A percentile compares a stretch with the other conserved stretches of the same genome.
These are phyloP conservation scores for Picea abies DNA, from an alignment of 83 land plant species.

Conservation along the genomic window DNA sequence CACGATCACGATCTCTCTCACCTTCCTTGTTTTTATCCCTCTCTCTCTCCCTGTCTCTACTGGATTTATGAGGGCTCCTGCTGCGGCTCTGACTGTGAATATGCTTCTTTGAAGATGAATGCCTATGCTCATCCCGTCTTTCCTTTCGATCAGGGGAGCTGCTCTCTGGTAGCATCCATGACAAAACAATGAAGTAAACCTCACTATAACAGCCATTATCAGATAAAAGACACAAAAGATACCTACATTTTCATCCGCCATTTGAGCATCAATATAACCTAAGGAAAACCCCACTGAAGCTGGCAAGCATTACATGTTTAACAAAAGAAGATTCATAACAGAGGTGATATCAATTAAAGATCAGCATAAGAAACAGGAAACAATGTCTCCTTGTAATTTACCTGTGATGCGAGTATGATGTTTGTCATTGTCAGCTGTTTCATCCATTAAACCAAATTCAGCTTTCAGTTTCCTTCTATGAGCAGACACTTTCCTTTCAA, in stretches of 20 bases:
- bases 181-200: background rate
- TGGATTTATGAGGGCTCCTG: constrained; percentile 55
- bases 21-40: constrained; percentile 28
- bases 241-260: background rate
- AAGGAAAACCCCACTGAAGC: background rate
- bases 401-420: constrained; percentile 18
- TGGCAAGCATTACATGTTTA: background rate
- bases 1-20: constrained; percentile 43
- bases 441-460: constrained; percentile 75
- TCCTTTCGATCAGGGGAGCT: constrained; percentile 56
- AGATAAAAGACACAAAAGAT: background rate
- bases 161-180: constrained; percentile 44
- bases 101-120: constrained; percentile 63
- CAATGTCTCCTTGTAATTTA: background rate
- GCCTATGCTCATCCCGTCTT: constrained; percentile 55
- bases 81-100: constrained; percentile 60
- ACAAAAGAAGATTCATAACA: background rate
- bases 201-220: background rate
- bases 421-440: constrained; percentile 47
- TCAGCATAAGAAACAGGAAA: background rate
- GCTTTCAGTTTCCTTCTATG: constrained; percentile 70
- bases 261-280: background rate
- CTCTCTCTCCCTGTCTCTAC: constrained; percentile 54
- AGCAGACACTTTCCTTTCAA: constrained; percentile 79
- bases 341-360: background rate